Conservation (phyloP, 768 basidiomycete genomes). For the Hortiboletus campestris region DNA sequence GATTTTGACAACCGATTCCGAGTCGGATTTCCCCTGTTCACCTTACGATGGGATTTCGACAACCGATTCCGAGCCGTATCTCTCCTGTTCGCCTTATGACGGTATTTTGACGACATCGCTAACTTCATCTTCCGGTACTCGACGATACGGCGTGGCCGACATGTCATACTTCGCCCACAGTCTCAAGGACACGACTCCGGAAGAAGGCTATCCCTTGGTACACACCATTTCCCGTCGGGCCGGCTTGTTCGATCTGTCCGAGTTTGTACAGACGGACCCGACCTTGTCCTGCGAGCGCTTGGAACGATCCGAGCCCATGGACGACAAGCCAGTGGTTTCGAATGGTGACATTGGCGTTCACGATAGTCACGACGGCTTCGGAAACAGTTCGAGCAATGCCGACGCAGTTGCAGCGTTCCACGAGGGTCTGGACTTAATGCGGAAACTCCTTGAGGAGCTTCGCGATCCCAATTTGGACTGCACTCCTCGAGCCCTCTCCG, state of each 20-base stretch:
- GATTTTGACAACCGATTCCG: background rate
- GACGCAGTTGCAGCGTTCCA: background rate
- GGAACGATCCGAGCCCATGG: background rate
- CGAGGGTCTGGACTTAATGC: slow-evolving; percentile 10
- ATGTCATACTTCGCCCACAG: background rate
- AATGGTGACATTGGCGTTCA: background rate
- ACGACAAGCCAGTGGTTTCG: background rate
- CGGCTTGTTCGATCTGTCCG: background rate
- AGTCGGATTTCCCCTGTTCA: background rate
- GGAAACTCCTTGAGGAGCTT: slow-evolving; percentile 12
- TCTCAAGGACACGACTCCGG: background rate
- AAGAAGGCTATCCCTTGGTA: background rate
- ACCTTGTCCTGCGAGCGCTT: background rate
- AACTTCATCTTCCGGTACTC: background rate
- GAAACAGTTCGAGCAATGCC: background rate
- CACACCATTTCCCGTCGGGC: background rate
- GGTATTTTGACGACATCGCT: background rate
- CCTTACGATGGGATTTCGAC: background rate
- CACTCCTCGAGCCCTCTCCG: background rate
- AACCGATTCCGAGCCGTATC: background rate
- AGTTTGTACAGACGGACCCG: background rate
- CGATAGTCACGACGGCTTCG: background rate
- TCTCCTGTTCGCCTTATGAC: background rate
- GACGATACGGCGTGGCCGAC: slow-evolving; percentile 13
- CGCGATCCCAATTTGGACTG: slow-evolving; percentile 12